Evolutionary conservation across 768 basidiomycete species (phyloP), one percentile per base, ranked within the genome.

Genomic region (Russula ochroleuca): DNA sequence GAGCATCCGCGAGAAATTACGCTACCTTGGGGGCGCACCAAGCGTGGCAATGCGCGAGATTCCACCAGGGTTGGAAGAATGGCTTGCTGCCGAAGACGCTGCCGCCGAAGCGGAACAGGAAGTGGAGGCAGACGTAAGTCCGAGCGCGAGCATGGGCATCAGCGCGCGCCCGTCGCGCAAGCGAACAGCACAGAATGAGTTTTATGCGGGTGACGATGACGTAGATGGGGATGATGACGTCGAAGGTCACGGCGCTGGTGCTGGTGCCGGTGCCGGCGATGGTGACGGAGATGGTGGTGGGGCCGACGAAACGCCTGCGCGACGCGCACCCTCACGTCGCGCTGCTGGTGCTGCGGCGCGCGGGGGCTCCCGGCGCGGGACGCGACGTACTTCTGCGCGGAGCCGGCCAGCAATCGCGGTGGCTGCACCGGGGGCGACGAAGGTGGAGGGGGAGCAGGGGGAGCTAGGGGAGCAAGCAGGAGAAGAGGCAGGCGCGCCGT

Each of bases 41-140:
- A 94, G 92, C 72, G 92, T 98, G 11, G 86, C 86, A 68, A 90
- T 98, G 91, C 91, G 94, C 70, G 94, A 98, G 75, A 92, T 98
- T 31, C 96, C 97, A 4, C 95, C 95, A 0, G 89, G 95, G 69
- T 76, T 99, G 17, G 87, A 86, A 66, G 88, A 84, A 1, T 81
- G 91, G 70, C 74, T 95, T 33, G 84, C 64, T 13, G 59, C 81
- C 5, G 85, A 87, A 59, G 91, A 93, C 72, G 85, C 89, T 35
- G 76, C 80, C 59, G 85, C 80, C 35, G 75, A 75, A 17, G 88
- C 87, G 45, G 88, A 90, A 70, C 85, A 80, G 70, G 85, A 84
- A 57, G 90, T 90, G 64, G 91, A 91, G 66, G 76, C 73, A 72
- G 85, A 71, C 10, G 81, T 81, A 2, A 68, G 75, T 31, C 83